Conservation (phyloP, 2,329 filamentous ascomycete species). For the Chaetothyriales sp. region DNA sequence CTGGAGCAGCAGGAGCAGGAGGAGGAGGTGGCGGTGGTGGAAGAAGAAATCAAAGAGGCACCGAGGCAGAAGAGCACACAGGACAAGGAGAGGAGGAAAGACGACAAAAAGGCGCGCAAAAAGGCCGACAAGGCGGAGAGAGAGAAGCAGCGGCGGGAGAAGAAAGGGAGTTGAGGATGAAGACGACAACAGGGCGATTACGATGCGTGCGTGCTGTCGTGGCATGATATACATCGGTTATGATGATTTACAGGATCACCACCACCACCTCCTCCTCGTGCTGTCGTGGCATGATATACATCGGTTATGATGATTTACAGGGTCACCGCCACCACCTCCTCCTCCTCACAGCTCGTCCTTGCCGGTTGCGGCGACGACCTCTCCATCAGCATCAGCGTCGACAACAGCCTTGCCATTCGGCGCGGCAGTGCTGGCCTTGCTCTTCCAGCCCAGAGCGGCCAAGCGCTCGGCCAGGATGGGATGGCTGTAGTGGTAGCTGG, state of each 20-base stretch:
- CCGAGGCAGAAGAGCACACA: background rate
- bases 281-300: background rate
- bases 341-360: background rate
- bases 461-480: conserved; percentile 89
- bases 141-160: conserved; percentile 3
- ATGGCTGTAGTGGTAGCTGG: conserved; percentile 96
- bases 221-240: background rate
- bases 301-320: background rate
- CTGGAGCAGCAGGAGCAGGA: conserved; percentile 23
- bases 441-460: conserved; percentile 78
- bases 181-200: too few species aligned
- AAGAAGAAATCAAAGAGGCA: background rate
- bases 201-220: background rate
- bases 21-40: conserved; percentile 7
- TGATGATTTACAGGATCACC: background rate
- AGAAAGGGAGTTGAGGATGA: background rate
- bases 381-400: conserved; percentile 18
- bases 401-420: background rate
- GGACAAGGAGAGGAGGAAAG: conserved; percentile 10
- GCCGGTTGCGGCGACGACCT: conserved; percentile 37
- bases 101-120: conserved; percentile 8
- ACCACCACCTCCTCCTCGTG: background rate
- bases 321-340: background rate
- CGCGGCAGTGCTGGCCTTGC: conserved; percentile 26
- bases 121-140: conserved; percentile 5